Percentiles rank a stretch among this genome's conserved stretches.
phyloP scores from a whole-genome alignment of 441 rosid species.

The Adansonia rubrostipa region DNA sequence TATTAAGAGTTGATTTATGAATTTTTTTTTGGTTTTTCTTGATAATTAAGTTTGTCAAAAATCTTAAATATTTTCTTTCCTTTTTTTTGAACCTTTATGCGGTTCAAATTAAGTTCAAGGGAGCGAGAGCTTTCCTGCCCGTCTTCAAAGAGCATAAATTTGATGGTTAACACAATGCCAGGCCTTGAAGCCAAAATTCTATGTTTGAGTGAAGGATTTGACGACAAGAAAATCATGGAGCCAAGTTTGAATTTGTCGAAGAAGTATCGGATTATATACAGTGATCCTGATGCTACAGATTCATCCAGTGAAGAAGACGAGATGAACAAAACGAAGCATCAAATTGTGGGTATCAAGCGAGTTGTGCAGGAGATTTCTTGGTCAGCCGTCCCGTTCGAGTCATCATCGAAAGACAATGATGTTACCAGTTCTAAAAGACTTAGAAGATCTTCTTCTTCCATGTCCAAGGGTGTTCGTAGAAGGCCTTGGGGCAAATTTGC shows the following conservation, averaged over 20 bases:
- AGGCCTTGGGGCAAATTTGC: conserved; percentile 53
- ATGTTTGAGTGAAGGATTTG: too few species aligned
- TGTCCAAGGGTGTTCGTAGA: conserved; percentile 40
- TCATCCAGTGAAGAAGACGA: conserved; percentile 49
- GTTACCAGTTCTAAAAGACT: not conserved
- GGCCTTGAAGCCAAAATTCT: too few species aligned
- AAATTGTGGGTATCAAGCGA: conserved; percentile 25
- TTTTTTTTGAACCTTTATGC: too few species aligned
- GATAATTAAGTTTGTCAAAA: too few species aligned
- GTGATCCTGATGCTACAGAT: conserved; percentile 60
- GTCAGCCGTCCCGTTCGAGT: not conserved
- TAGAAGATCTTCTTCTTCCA: not conserved
- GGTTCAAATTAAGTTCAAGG: too few species aligned
- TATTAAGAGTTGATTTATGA: too few species aligned
- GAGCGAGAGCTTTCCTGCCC: too few species aligned
- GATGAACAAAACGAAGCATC: not conserved
- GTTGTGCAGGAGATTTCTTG: conserved; percentile 41
- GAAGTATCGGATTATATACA: conserved; percentile 46
- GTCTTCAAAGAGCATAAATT: too few species aligned
- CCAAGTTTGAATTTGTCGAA: conserved; percentile 17
- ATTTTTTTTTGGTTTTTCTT: too few species aligned
- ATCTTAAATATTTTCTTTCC: too few species aligned
- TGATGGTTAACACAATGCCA: too few species aligned
- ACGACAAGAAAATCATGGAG: too few species aligned
- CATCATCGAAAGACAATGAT: not conserved